A percentile compares a stretch with the other conserved stretches of the same genome.
Evolutionary conservation across 371 early-diverging fungal species (phyloP).

Genomic region (Mortierella sp.): DNA sequence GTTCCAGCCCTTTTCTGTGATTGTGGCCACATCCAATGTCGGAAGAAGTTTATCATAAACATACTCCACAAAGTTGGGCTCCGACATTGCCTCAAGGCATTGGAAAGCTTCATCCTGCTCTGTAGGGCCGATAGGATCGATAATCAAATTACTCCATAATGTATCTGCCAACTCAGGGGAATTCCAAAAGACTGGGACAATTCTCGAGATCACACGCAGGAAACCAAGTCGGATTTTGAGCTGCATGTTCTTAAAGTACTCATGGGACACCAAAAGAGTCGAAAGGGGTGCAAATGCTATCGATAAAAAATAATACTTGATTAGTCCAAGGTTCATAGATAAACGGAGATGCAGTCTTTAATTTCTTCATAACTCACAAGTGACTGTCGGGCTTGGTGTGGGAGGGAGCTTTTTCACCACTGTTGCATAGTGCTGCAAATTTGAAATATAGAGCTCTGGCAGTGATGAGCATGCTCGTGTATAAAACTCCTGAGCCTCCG

Average conservation of each 20-base stretch:
- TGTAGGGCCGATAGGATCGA: slow-evolving; percentile 49
- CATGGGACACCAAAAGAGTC: slow-evolving; percentile 14
- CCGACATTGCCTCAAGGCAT: slow-evolving; percentile 48
- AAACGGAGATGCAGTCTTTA: not conserved
- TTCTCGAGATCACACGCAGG: slow-evolving; percentile 38
- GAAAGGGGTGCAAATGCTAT: slow-evolving; percentile 35
- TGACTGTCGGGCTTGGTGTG: slow-evolving; percentile 30
- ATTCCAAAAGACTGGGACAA: slow-evolving; percentile 39
- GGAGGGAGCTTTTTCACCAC: slow-evolving; percentile 29
- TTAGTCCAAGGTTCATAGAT: not conserved
- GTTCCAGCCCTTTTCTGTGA: slow-evolving; percentile 48
- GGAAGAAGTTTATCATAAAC: slow-evolving; percentile 51
- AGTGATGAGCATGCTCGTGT: slow-evolving; percentile 24
- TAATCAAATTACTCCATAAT: slow-evolving; percentile 51
- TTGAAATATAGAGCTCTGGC: slow-evolving; percentile 30
- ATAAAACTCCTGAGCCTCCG: slow-evolving; percentile 24
- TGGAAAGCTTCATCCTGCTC: slow-evolving; percentile 55
- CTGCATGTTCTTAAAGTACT: slow-evolving; percentile 30
- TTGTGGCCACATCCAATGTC: slow-evolving; percentile 38
- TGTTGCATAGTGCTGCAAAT: slow-evolving; percentile 27
- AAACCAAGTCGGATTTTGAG: slow-evolving; percentile 47
- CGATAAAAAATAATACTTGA: not conserved
- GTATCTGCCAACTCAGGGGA: slow-evolving; percentile 51
- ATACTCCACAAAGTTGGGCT: slow-evolving; percentile 46
- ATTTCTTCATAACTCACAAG: slow-evolving; percentile 21